phyloP scores from a whole-genome alignment of 2,329 filamentous ascomycete species.

The Celoporthe dispersa region DNA sequence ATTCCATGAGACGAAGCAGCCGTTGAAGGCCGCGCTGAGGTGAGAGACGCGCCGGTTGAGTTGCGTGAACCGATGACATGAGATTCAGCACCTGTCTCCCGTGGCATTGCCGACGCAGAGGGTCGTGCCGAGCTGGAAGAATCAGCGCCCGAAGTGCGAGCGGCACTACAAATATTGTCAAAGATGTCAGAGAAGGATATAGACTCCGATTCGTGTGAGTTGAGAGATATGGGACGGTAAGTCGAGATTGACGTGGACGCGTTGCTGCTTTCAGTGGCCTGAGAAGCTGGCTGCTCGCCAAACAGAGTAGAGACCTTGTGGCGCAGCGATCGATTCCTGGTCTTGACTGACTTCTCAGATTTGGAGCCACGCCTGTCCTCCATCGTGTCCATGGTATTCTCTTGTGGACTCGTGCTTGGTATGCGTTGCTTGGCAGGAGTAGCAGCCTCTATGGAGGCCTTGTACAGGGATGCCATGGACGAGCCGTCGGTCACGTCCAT shows the following conservation, averaged over 20 bases:
- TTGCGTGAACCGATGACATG: background rate
- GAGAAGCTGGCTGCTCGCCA: constrained; percentile 12
- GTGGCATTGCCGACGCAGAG: constrained; percentile 7
- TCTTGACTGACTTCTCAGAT: background rate
- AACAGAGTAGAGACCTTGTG: constrained; percentile 27
- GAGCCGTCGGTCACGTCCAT: background rate
- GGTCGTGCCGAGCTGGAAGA: background rate
- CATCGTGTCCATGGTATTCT: background rate
- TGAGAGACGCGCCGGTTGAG: background rate
- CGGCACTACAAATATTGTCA: constrained; percentile 23
- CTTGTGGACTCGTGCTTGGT: background rate
- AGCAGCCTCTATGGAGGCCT: background rate
- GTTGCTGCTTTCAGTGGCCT: constrained; percentile 1
- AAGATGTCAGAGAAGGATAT: constrained; percentile 26
- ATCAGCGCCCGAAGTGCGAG: constrained; percentile 1
- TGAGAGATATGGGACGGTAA: constrained; percentile 23
- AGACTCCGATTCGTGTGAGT: constrained; percentile 20
- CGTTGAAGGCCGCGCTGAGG: background rate
- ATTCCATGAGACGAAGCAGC: background rate
- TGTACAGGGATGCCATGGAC: no score
- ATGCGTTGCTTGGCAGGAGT: background rate
- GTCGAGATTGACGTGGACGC: background rate
- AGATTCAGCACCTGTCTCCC: background rate
- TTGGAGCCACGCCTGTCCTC: background rate
- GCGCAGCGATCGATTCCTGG: constrained; percentile 13